Evolutionary conservation across 768 basidiomycete genomes (phyloP).

Genomic region (Boletus edulis): DNA sequence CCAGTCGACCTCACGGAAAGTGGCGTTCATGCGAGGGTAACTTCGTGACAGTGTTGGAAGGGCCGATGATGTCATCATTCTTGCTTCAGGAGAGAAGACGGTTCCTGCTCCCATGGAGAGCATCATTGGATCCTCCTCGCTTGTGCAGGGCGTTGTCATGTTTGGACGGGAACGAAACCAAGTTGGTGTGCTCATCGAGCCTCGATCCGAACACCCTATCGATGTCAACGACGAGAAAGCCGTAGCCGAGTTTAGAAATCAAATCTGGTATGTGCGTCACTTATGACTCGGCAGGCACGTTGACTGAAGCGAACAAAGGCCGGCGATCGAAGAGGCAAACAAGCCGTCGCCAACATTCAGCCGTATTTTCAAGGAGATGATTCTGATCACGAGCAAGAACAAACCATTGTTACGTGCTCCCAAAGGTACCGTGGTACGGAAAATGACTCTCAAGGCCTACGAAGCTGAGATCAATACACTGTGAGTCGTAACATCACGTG

Average conservation of each 20-base stretch:
- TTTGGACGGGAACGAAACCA: slow-evolving; percentile 35
- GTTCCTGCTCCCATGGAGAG: slow-evolving; percentile 30
- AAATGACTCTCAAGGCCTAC: slow-evolving; percentile 39
- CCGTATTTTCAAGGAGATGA: slow-evolving; percentile 53
- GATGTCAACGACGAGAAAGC: slow-evolving; percentile 23
- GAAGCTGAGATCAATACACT: slow-evolving; percentile 44
- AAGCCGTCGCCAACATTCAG: slow-evolving; percentile 39
- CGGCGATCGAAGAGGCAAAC: slow-evolving; percentile 45
- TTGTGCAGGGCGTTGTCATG: slow-evolving; percentile 28
- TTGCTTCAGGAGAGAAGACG: slow-evolving; percentile 18
- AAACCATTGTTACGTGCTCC: slow-evolving; percentile 45
- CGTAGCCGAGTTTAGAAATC: slow-evolving; percentile 29
- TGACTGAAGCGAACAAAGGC: slow-evolving; percentile 23
- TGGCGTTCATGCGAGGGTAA: not conserved
- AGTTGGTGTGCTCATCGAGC: slow-evolving; percentile 34
- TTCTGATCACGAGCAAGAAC: slow-evolving; percentile 38
- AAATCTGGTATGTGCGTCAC: slow-evolving; percentile 25
- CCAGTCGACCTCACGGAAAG: not conserved
- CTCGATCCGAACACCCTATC: slow-evolving; percentile 9
- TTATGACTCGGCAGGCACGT: not conserved
- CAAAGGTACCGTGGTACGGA: slow-evolving; percentile 46
- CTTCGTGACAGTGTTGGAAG: slow-evolving; percentile 24
- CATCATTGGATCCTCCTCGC: slow-evolving; percentile 20
- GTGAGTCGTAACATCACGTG: slow-evolving; percentile 23
- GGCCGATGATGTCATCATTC: slow-evolving; percentile 37